phyloP scores from a whole-genome alignment of 352 stramenopile genomes.

The Globisporangium cederbergense region DNA sequence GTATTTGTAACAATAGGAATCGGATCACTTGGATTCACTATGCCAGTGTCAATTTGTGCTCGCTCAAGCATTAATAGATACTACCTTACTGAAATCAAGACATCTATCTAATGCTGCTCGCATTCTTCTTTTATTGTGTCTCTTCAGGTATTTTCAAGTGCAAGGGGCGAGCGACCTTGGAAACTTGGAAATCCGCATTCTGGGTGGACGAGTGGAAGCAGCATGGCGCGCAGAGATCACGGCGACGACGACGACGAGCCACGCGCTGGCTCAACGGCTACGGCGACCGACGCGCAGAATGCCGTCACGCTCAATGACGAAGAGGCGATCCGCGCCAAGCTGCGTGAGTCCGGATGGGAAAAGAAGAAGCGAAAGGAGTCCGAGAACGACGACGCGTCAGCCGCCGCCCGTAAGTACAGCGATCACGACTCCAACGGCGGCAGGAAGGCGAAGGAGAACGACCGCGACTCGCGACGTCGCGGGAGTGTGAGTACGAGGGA shows the following conservation, averaged over 20 bases:
- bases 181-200: constrained; percentile 9
- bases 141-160: too few relatives aligned
- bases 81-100: too few relatives aligned
- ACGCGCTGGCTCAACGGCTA: background rate
- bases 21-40: too few relatives aligned
- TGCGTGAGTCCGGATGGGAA: constrained; percentile 67
- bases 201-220: constrained; percentile 5
- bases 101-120: too few relatives aligned
- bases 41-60: too few relatives aligned
- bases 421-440: constrained; percentile 4
- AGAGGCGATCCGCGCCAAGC: constrained; percentile 66
- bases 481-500: constrained; percentile 9
- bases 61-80: too few relatives aligned
- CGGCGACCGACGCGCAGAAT: constrained; percentile 2
- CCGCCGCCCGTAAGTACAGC: constrained; percentile 16
- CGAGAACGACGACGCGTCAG: constrained; percentile 20
- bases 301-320: constrained; percentile 41
- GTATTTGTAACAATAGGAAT: too few relatives aligned
- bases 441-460: constrained; percentile 8
- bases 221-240: constrained; percentile 12
- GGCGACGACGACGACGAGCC: constrained; percentile 13
- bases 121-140: too few relatives aligned
- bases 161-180: background rate
- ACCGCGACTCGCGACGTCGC: constrained; percentile 13
- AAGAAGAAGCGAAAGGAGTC: constrained; percentile 35